Percentiles rank a stretch among this genome's conserved stretches.
These are phyloP conservation scores for Harrya chromipes DNA, from an alignment of 768 basidiomycete genomes.

Conservation along the genomic window DNA sequence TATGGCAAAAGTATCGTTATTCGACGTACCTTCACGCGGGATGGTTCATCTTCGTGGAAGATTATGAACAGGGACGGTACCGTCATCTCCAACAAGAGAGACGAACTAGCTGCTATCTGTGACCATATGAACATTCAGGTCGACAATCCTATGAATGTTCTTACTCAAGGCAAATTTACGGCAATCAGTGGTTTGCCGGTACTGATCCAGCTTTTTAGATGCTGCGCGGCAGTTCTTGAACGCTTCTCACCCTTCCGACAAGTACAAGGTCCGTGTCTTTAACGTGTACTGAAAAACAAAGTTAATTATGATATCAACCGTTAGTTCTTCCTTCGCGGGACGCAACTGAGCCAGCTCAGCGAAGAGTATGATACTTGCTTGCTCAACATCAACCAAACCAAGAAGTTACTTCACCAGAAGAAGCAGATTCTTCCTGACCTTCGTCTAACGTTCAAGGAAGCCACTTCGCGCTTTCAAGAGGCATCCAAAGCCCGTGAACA, in stretches of 20 bases:
- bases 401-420: constrained; percentile 65
- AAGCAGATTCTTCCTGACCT: constrained; percentile 78
- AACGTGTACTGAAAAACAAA: too few species aligned
- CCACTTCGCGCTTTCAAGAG: constrained; percentile 60
- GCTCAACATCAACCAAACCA: constrained; percentile 68
- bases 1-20: constrained; percentile 86
- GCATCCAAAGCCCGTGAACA: constrained; percentile 73
- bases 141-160: constrained; percentile 93
- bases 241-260: constrained; percentile 74
- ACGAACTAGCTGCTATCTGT: constrained; percentile 84
- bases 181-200: background rate
- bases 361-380: constrained; percentile 82
- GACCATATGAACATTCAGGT: constrained; percentile 97
- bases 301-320: constrained; percentile 3
- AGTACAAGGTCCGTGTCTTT: constrained; percentile 69
- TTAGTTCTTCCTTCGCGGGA: constrained; percentile 93
- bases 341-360: constrained; percentile 82
- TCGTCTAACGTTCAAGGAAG: constrained; percentile 52
- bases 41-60: constrained; percentile 77
- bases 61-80: constrained; percentile 69
- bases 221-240: constrained; percentile 71
- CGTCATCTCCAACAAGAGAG: constrained; percentile 70
- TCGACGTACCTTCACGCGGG: constrained; percentile 74
- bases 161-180: constrained; percentile 65
- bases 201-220: constrained; percentile 20